Base-by-base conservation (phyloP, 1,139 yeast species). In the Blastobotrys capitulatus region DNA sequence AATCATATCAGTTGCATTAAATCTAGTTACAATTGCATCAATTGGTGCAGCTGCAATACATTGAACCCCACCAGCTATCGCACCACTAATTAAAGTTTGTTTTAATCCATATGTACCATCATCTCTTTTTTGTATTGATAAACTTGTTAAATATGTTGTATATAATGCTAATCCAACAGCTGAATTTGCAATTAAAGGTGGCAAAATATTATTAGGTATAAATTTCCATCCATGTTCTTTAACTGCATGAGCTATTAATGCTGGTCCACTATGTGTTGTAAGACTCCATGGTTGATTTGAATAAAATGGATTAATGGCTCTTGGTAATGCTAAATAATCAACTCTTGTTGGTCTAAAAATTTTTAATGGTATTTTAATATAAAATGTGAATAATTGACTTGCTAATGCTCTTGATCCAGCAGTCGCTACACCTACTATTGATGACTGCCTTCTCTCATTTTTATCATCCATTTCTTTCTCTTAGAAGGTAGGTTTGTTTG, bases 41-140 rank as follows among this genome's bases (percentile, higher is more conserved):
- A 90, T 77, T 0, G 97, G 97, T 1, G 97, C 95, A 1, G 96
- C 96, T 1, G 89, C 92, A n/a, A 87, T 69, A 16, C 95, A 85
- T 60, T 92, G 96, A 13, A 82, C 80, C 0, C 83, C 80, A 0
- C 97, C 97, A 0, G 97, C 97, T 0, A 86, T 58, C 52, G 83
- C 81, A 0, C 97, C 97, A 0, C 96, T 88, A 48, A 79, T 67
- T 71, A 88, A 79, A 0, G 94, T 81, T 60, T 85, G 89, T 51
- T 62, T 27, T 16, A 51, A 22, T 8, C 53, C 49, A 19, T 52
- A 46, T 16, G 56, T 51, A 22, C 53, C 52, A 35, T 49, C 49
- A 27, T 42, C 51, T 31, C 44, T 48, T 38, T 48, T 53, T 48
- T 62, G 52, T 10, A 65, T 38, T 2, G 67, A 57, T 7, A 71